phyloP scores from a whole-genome alignment of 768 basidiomycete genomes.

The Collybia nuda region DNA sequence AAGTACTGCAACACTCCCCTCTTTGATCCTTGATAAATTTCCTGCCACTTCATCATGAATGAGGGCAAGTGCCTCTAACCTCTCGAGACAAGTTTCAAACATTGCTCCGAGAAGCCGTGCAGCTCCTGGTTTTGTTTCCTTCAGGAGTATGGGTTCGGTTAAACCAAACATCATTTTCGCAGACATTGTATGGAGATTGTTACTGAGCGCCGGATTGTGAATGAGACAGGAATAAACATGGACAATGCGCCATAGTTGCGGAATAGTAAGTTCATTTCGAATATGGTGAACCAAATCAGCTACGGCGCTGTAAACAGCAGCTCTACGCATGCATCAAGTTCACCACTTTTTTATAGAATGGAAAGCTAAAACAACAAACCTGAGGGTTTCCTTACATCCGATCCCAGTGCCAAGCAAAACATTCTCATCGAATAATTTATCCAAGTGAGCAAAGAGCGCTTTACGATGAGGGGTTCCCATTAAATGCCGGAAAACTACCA shows the following conservation, averaged over 20 bases:
- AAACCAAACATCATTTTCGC: conserved; percentile 92
- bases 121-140: conserved; percentile 71
- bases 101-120: conserved; percentile 69
- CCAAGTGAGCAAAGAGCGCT: conserved; percentile 78
- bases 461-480: conserved; percentile 76
- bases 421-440: conserved; percentile 87
- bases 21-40: conserved; percentile 49
- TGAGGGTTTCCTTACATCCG: conserved; percentile 81
- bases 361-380: conserved; percentile 37
- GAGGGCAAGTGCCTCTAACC: conserved; percentile 76
- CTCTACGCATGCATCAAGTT: conserved; percentile 38
- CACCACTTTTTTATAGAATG: background rate
- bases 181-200: conserved; percentile 83
- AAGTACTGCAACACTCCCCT: conserved; percentile 33
- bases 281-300: conserved; percentile 94
- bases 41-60: conserved; percentile 56
- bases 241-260: conserved; percentile 76
- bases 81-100: conserved; percentile 81
- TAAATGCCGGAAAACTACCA: conserved; percentile 91
- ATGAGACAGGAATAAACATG: conserved; percentile 85
- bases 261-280: conserved; percentile 73
- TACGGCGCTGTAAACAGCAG: conserved; percentile 81
- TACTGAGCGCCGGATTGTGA: conserved; percentile 82
- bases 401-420: conserved; percentile 86
- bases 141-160: conserved; percentile 76